Evolutionary conservation across 106 monocot genomes (phyloP).

Genomic region (Xerophyta viscosa): DNA sequence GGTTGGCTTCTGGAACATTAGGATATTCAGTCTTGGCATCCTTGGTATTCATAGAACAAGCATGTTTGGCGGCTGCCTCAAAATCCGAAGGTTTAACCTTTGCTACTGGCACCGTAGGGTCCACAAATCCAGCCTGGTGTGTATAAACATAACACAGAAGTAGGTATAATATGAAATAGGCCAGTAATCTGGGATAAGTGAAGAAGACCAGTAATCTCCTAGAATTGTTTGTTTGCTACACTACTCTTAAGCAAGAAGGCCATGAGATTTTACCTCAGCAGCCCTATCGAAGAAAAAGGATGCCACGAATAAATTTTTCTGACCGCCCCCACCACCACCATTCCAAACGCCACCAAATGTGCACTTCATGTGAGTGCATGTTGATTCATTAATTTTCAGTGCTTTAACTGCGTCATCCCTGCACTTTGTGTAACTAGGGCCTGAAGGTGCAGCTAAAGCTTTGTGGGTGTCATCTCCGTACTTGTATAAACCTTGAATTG

Average conservation of each 20-base stretch:
- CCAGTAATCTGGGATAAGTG: no score
- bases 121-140: constrained; percentile 59
- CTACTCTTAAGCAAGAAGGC: background rate
- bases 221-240: background rate
- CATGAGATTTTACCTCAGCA: constrained; percentile 48
- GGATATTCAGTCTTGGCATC: constrained; percentile 43
- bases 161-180: background rate
- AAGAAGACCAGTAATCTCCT: background rate
- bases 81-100: constrained; percentile 57
- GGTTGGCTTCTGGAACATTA: constrained; percentile 32
- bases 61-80: constrained; percentile 45
- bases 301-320: constrained; percentile 83
- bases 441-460: constrained; percentile 46
- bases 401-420: constrained; percentile 58
- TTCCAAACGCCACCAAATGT: constrained; percentile 97
- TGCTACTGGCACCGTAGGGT: constrained; percentile 24
- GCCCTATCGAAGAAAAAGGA: constrained; percentile 97
- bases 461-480: constrained; percentile 43
- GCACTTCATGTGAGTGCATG: constrained; percentile 85
- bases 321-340: constrained; percentile 91
- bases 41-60: constrained; percentile 38
- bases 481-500: constrained; percentile 36
- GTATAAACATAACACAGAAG: background rate
- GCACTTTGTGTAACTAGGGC: constrained; percentile 57
- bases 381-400: constrained; percentile 64